phyloP scores from a whole-genome alignment of 129 eudicot species.

The Tanacetum coccineum region DNA sequence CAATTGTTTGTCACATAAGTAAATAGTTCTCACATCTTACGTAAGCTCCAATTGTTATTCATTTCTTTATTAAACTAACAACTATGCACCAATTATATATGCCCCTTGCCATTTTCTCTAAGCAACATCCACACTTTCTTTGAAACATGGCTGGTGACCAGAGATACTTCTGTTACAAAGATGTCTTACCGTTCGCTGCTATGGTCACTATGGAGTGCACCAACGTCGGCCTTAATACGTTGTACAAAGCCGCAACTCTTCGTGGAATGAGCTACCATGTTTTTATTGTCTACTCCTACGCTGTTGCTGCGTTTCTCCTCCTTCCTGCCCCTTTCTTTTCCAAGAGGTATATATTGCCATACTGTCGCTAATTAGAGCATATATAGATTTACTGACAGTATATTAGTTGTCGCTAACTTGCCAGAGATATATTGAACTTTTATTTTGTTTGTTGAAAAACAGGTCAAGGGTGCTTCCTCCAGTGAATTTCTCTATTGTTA shows the following conservation, averaged over 20 bases:
- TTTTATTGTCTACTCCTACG: conserved; percentile 66
- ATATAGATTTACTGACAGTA: too few relatives aligned
- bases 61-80: background rate
- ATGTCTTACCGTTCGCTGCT: conserved; percentile 62
- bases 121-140: conserved; percentile 2
- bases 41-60: conserved; percentile 15
- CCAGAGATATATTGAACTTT: background rate
- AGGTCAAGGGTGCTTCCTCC: conserved; percentile 63
- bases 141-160: conserved; percentile 31
- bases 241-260: conserved; percentile 75
- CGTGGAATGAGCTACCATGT: conserved; percentile 77
- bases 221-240: conserved; percentile 70
- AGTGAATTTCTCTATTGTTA: conserved; percentile 46
- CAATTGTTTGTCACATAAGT: conserved; percentile 17
- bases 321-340: conserved; percentile 75
- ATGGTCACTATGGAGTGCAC: conserved; percentile 68
- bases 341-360: conserved; percentile 15
- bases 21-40: conserved; percentile 24
- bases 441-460: conserved; percentile 21
- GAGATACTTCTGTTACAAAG: conserved; percentile 40
- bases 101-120: background rate
- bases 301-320: conserved; percentile 67
- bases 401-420: background rate
- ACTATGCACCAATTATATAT: conserved; percentile 16
- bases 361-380: too few relatives aligned